Evolutionary conservation across 768 basidiomycete genomes (phyloP), one percentile per base, ranked within the genome.

Genomic region (Kwoniella bestiolae): DNA sequence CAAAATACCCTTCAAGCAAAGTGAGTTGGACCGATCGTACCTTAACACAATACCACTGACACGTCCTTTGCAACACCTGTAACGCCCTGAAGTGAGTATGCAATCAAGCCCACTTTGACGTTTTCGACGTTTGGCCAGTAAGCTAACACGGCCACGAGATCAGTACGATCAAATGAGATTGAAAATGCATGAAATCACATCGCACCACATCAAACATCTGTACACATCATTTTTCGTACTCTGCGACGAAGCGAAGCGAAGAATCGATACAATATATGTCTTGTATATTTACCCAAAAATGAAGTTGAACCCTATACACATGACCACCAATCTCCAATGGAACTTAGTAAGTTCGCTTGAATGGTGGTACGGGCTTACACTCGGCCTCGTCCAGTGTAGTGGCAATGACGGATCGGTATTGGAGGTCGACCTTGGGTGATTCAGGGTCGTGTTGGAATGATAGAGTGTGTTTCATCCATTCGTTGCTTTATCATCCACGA

Each of bases 281-380:
- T 41, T 41, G 38, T 41, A 41, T 41, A 14, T 41, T 14, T 41
- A 41, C 38, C n/a, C n/a, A n/a, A n/a, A n/a, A n/a, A n/a, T n/a
- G n/a, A n/a, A n/a, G n/a, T 41, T 41, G 12, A 41, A 41, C 38
- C 38, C 38, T 41, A 41, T 41, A 47, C n/a, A 21, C 46, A 47
- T 21, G 4, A 50, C 25, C 16, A 65, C 63, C 35, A 28, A 71
- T n/a, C n/a, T n/a, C n/a, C n/a, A n/a, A n/a, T n/a, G n/a, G n/a
- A n/a, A 65, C 57, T 61, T 61, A 61, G 34, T 61, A 61, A 35
- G 60, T 61, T 61, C 76, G 47, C 86, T 95, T 95, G 88, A 96
- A 96, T 14, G 95, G 95, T 69, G 95, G 95, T 34, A 98, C 92
- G 44, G 90, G 78, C 85, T 94, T 95, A 89, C 94, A 95, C 84